These are phyloP conservation scores for Spizellomyces punctatus DNA, from an alignment of 192 early-diverging fungal genomes.

Conservation along the genomic window DNA sequence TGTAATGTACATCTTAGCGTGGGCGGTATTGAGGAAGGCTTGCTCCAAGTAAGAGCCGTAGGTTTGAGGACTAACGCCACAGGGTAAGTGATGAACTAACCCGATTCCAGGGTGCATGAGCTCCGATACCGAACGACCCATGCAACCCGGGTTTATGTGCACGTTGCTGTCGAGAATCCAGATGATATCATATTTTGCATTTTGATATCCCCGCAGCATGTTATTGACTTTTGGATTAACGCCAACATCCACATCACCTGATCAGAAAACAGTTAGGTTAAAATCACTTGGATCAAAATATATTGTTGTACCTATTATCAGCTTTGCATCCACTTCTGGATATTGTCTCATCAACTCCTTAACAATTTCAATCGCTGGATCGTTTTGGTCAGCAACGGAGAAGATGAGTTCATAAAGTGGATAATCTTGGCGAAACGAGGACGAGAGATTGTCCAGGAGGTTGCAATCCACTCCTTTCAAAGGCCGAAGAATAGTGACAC, in stretches of 20 bases:
- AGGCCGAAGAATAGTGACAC: conserved; percentile 91
- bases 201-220: conserved; percentile 80
- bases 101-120: conserved; percentile 76
- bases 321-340: conserved; percentile 71
- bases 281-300: conserved; percentile 1
- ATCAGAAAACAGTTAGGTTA: conserved; percentile 25
- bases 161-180: conserved; percentile 98
- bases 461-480: conserved; percentile 90
- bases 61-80: conserved; percentile 70
- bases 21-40: conserved; percentile 85
- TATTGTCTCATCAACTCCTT: conserved; percentile 67
- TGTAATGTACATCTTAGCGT: conserved; percentile 94
- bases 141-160: conserved; percentile 71
- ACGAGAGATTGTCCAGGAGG: conserved; percentile 77
- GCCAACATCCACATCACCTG: conserved; percentile 72
- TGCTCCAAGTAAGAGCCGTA: conserved; percentile 84
- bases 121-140: conserved; percentile 80
- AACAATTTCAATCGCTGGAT: conserved; percentile 82
- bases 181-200: conserved; percentile 80
- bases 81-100: conserved; percentile 93
- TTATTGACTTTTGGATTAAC: conserved; percentile 84
- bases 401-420: conserved; percentile 88
- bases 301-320: conserved; percentile 73
- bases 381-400: conserved; percentile 76
- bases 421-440: conserved; percentile 88